Evolutionary conservation across 2,329 filamentous ascomycete species (phyloP).

Genomic region (Aureobasidium subglaciale): DNA sequence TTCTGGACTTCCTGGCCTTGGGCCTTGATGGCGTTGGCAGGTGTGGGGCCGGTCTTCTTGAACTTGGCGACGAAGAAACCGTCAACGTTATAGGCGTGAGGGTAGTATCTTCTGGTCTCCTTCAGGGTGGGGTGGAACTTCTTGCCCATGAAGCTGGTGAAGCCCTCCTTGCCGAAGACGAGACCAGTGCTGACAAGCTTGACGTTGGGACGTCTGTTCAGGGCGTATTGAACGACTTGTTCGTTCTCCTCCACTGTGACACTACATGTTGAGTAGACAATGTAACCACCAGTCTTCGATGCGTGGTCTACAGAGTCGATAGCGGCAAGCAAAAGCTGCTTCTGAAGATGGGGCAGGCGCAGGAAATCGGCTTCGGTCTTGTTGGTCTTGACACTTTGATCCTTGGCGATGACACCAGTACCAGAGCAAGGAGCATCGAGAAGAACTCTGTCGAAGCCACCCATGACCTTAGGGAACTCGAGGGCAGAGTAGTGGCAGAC

Average conservation of each 20-base stretch:
- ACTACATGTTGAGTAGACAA: slow-evolving; percentile 95
- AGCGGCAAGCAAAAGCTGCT: slow-evolving; percentile 83
- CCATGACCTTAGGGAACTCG: slow-evolving; percentile 89
- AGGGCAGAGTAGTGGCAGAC: slow-evolving; percentile 94
- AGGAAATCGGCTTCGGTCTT: slow-evolving; percentile 95
- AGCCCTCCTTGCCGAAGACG: slow-evolving; percentile 85
- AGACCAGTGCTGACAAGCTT: slow-evolving; percentile 87
- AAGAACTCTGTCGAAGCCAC: slow-evolving; percentile 89
- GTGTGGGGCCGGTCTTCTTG: slow-evolving; percentile 80
- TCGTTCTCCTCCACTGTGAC: slow-evolving; percentile 94
- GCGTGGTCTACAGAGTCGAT: slow-evolving; percentile 92
- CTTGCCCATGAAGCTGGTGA: slow-evolving; percentile 86
- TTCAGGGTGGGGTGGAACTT: slow-evolving; percentile 80
- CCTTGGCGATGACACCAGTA: slow-evolving; percentile 95
- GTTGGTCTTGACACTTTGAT: slow-evolving; percentile 94
- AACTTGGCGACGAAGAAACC: slow-evolving; percentile 98
- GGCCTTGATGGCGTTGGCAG: slow-evolving; percentile 47
- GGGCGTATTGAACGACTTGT: slow-evolving; percentile 85
- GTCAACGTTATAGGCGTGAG: slow-evolving; percentile 89
- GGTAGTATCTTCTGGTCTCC: slow-evolving; percentile 78
- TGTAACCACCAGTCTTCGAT: slow-evolving; percentile 86
- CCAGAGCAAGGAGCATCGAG: slow-evolving; percentile 94
- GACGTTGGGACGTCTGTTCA: slow-evolving; percentile 87
- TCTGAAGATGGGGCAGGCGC: slow-evolving; percentile 85
- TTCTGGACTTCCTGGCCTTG: slow-evolving; percentile 28